Evolutionary conservation across 352 stramenopile species (phyloP), one percentile per base, ranked within the genome.

Genomic region (Phytophthora meadii): DNA sequence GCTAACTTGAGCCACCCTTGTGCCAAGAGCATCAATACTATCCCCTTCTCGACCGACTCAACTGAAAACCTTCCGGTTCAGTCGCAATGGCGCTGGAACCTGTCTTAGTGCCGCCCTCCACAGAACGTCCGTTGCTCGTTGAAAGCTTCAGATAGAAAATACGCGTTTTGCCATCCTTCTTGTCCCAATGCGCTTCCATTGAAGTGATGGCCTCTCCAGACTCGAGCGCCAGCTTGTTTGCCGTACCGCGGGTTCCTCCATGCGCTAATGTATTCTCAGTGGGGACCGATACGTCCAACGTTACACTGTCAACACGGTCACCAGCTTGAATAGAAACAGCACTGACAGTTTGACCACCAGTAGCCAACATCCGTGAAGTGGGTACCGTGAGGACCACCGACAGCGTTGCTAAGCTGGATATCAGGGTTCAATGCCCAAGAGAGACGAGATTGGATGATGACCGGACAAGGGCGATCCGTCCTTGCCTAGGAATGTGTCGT

Each of bases 131-230:
- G 0, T 67, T 48, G 51, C 56, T 84, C 3, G 77, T 87, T 19
- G 41, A 72, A 9, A 72, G 69, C 30, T 74, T 76, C 37, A 82
- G 39, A 56, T 81, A 82, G 61, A 82, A 87, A 36, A 82, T 75
- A 19, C 77, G 72, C 36, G 77, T 87, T 39, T 59, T 49, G 28
- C 65, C 54, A 48, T 61, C 62, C 17, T 82, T 68, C 70, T 73
- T 72, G 24, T 45, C 75, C 70, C 69, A 79, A 62, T 82, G 75
- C 9, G 61, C 42, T 54, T 86, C 69, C n/a, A 82, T 53, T 22
- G 70, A 73, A 42, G 45, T 73, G 66, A 84, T 63, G 41, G 76
- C 76, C 67, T 86, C 77, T 4, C 65, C 72, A 32, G 61, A 68
- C 5, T 57, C 64, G 3, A 86, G 61, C 54, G 66, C 70, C 15